phyloP scores from a whole-genome alignment of 148 eudicot species.

The Rhododendron mucronatum region DNA sequence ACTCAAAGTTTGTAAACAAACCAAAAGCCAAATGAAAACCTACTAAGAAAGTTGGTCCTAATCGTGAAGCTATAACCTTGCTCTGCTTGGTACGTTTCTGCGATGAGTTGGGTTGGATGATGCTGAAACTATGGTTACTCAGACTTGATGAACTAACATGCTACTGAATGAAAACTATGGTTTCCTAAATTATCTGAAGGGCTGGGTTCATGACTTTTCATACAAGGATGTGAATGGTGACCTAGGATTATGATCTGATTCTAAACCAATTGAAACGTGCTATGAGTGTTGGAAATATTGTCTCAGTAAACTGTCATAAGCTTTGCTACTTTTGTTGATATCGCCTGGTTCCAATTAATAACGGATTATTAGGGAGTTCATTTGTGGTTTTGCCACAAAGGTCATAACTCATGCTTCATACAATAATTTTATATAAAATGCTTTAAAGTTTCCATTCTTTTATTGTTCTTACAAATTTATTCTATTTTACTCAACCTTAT shows the following conservation, averaged over 20 bases:
- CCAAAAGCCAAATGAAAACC: background rate
- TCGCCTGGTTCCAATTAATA: background rate
- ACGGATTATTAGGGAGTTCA: background rate
- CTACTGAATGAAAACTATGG: background rate
- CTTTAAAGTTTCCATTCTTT: background rate
- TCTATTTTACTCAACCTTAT: background rate
- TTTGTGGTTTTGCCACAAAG: background rate
- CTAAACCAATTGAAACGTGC: background rate
- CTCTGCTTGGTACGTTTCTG: background rate
- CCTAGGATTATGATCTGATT: background rate
- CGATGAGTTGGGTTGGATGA: background rate
- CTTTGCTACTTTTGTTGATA: background rate
- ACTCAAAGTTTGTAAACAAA: background rate
- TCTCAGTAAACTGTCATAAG: background rate
- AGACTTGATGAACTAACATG: background rate
- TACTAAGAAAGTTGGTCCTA: background rate
- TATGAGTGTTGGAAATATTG: background rate
- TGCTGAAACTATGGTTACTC: background rate
- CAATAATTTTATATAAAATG: background rate
- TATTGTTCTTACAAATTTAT: background rate
- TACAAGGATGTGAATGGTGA: background rate
- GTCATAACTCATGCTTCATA: background rate
- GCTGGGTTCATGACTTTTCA: background rate
- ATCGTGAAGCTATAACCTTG: background rate
- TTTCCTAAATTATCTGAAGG: background rate